Base-by-base conservation (phyloP, 805 yeast species). In the Kluyveromyces lactis region DNA sequence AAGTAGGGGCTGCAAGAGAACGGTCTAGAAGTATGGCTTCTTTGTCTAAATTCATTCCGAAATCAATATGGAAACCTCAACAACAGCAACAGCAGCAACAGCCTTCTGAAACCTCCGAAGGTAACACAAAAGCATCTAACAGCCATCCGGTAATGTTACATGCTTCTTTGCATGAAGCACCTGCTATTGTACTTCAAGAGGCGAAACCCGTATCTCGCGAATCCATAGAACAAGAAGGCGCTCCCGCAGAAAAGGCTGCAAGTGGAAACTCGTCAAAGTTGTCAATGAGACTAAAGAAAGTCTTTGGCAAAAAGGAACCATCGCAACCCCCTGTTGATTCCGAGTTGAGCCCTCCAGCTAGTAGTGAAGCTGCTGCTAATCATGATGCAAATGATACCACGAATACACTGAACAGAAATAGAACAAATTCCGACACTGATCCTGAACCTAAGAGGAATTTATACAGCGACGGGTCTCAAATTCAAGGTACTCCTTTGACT, bases 401-500 rank as follows among this genome's bases (percentile, higher is more conserved):
- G 24, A 13, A 16, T n/a, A 11, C 33, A 11, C 7, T 30, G 12
- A 11, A 18, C 21, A 30, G 33, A 30, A 18, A 11, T 7, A 15
- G 33, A 18, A 30, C 33, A 15, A 30, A 34, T 17, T 34, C 37
- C 5, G 37, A 26, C 9, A 15, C 18, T 7, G 37, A 33, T 19
- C n/a, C n/a, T n/a, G n/a, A 21, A 6, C 23, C 30, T 6, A 34
- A 34, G 18, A 24, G 37, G 19, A 34, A 34, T 13, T 26, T 34
- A 12, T 34, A 34, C 21, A 34, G 37, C n/a, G 29, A 34, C 18
- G 37, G 37, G 17, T 34, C 37, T 7, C 37, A 34, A 24, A 12
- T 10, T 13, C 30, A 26, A 15, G 11, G 13, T 10, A 34, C 63
- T 5, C 61, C 63, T 9, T 43, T 60, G 10, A 57, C 62, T 12